Conservation (phyloP, 495 filamentous ascomycete genomes). For the Talaromyces trachyspermus region DNA sequence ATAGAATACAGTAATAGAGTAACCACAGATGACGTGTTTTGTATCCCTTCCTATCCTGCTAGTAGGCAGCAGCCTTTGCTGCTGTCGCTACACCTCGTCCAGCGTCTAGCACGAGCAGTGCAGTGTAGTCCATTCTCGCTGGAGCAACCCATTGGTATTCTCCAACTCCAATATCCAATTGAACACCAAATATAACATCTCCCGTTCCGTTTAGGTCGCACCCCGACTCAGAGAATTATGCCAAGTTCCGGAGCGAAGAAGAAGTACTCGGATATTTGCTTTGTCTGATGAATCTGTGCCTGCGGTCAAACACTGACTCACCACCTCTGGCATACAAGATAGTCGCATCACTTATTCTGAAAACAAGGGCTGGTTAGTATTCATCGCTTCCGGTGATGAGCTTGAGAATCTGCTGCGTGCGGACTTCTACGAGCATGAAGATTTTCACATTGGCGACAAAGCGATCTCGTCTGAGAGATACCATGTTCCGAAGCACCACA, state of each 20-base stretch:
- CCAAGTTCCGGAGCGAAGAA: conserved; percentile 41
- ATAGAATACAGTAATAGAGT: too few relatives aligned
- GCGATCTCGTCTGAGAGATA: conserved; percentile 28
- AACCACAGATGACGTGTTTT: conserved; percentile 9
- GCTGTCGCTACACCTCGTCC: conserved; percentile 25
- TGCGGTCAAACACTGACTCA: conserved; percentile 42
- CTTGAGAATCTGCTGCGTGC: conserved; percentile 50
- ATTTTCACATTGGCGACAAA: conserved; percentile 33
- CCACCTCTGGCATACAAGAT: conserved; percentile 37
- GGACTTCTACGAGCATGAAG: conserved; percentile 50
- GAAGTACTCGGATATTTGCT: conserved; percentile 48
- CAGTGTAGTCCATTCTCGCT: conserved; percentile 23
- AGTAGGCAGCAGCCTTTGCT: conserved; percentile 15
- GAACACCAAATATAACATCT: not conserved
- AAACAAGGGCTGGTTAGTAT: conserved; percentile 47
- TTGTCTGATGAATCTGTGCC: conserved; percentile 34
- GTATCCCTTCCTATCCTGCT: conserved; percentile 10
- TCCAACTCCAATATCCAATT: not conserved
- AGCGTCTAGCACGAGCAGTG: conserved; percentile 32
- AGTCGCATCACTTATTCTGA: conserved; percentile 38
- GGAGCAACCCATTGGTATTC: conserved; percentile 24
- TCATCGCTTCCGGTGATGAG: conserved; percentile 44
- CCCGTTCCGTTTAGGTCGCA: conserved; percentile 19
- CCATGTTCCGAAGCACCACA: conserved; percentile 42
- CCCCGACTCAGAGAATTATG: conserved; percentile 43